Conservation (phyloP, 371 early-diverging fungal genomes). For the Sporodiniella umbellata region DNA sequence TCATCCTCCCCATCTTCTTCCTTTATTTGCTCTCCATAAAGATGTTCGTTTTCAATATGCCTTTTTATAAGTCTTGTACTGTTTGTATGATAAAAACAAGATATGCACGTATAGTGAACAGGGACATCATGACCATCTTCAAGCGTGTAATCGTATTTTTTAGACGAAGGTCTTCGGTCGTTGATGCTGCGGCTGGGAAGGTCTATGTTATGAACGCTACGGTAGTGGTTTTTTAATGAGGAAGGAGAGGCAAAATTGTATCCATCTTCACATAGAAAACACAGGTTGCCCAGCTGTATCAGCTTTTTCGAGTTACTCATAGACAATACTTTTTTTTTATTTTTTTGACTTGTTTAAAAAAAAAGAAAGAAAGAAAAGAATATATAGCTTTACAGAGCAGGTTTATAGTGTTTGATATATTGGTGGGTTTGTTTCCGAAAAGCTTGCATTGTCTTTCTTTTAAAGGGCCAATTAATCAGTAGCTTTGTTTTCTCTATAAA, state of each 20-base stretch:
- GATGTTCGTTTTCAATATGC: not conserved
- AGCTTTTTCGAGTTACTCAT: not conserved
- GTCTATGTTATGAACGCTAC: not conserved
- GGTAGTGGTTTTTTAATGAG: not conserved
- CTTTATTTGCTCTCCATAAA: not conserved
- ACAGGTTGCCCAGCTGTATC: not conserved
- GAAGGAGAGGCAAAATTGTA: not conserved
- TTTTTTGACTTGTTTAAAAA: too few species aligned
- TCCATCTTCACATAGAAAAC: not conserved
- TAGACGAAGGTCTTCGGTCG: not conserved
- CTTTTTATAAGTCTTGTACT: not conserved
- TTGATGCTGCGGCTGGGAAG: not conserved
- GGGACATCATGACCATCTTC: not conserved
- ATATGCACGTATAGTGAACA: not conserved
- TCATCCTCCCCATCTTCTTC: not conserved
- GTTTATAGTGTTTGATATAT: too few species aligned
- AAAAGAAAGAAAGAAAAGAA: not conserved
- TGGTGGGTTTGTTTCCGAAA: too few species aligned
- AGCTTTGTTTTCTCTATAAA: too few species aligned
- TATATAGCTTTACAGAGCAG: not conserved
- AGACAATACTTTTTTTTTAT: too few species aligned
- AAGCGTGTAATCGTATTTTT: not conserved
- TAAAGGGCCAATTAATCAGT: too few species aligned
- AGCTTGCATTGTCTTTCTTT: too few species aligned
- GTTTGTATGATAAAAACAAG: not conserved